Evolutionary conservation across 2,329 filamentous ascomycete genomes (phyloP).

Genomic region (Ambrosiella xylebori): DNA sequence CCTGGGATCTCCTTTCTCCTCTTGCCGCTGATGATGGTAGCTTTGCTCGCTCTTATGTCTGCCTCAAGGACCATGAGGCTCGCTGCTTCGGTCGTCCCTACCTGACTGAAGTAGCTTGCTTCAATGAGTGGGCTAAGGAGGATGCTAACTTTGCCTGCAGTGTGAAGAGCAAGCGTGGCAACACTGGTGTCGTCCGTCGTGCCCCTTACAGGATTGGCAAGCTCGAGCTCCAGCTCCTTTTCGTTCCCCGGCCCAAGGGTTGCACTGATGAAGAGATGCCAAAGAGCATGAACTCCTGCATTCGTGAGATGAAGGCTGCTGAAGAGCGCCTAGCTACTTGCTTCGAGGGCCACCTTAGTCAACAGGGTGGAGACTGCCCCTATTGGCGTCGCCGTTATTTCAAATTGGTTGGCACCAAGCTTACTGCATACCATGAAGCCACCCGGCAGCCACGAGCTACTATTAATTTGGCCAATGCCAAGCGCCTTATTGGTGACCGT

Average conservation of each 20-base stretch:
- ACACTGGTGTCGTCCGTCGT: slow-evolving; percentile 52
- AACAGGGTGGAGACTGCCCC: slow-evolving; percentile 96
- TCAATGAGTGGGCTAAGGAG: slow-evolving; percentile 97
- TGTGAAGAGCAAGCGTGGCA: slow-evolving; percentile 82
- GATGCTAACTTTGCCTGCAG: slow-evolving; percentile 62
- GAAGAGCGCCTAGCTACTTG: slow-evolving; percentile 61
- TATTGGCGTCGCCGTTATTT: slow-evolving; percentile 98
- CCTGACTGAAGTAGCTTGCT: slow-evolving; percentile 77
- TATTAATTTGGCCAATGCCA: slow-evolving; percentile 88
- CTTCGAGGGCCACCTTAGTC: slow-evolving; percentile 80
- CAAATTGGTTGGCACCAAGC: slow-evolving; percentile 74
- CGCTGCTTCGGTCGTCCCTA: slow-evolving; percentile 78
- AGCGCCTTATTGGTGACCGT: slow-evolving; percentile 84
- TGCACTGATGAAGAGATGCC: slow-evolving; percentile 90
- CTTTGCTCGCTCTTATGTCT: slow-evolving; percentile 86
- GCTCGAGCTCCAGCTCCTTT: slow-evolving; percentile 81
- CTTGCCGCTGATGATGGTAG: slow-evolving; percentile 81
- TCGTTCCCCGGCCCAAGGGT: slow-evolving; percentile 81
- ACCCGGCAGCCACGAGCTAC: slow-evolving; percentile 90
- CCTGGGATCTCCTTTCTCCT: slow-evolving; percentile 75
- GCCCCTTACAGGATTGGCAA: slow-evolving; percentile 97
- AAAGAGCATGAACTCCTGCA: slow-evolving; percentile 96
- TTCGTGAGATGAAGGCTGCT: slow-evolving; percentile 81
- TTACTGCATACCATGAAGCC: slow-evolving; percentile 91
- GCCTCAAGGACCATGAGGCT: slow-evolving; percentile 79